Conservation (phyloP, 2,329 filamentous ascomycete genomes). For the Aspergillus costaricaensis region DNA sequence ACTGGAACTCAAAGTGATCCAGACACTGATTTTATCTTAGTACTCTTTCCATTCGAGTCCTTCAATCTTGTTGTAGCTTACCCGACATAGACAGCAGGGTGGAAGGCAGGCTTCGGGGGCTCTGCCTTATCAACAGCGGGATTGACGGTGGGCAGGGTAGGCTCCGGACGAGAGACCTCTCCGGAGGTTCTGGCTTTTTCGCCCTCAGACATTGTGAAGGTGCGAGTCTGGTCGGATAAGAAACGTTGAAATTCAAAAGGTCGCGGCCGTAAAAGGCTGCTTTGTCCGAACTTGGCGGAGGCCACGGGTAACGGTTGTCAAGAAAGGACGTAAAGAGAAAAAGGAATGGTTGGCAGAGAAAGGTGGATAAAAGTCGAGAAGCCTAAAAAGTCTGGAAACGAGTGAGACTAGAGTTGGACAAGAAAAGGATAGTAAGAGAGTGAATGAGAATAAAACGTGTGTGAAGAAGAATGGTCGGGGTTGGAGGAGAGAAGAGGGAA, state of each 20-base stretch:
- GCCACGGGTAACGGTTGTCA: constrained; percentile 40
- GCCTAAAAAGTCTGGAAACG: constrained; percentile 26
- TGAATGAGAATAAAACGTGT: constrained; percentile 27
- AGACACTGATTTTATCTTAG: constrained; percentile 61
- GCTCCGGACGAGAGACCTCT: constrained; percentile 55
- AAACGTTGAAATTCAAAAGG: constrained; percentile 53
- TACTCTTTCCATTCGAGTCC: background rate
- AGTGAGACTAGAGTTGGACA: constrained; percentile 31
- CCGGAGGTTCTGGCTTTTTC: constrained; percentile 84
- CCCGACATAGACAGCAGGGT: constrained; percentile 83
- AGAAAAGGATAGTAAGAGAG: constrained; percentile 17
- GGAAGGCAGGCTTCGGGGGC: constrained; percentile 65
- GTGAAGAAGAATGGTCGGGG: constrained; percentile 19
- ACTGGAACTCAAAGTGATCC: constrained; percentile 89
- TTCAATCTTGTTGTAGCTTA: constrained; percentile 35
- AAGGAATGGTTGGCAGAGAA: constrained; percentile 12
- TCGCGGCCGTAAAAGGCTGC: constrained; percentile 46
- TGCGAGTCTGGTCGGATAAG: constrained; percentile 43
- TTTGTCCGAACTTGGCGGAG: constrained; percentile 46
- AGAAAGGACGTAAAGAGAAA: constrained; percentile 19
- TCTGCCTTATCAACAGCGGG: constrained; percentile 71
- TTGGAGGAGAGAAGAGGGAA: constrained; percentile 30
- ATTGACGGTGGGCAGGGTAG: constrained; percentile 77
- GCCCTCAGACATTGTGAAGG: constrained; percentile 61
- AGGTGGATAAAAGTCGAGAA: constrained; percentile 11